A percentile compares a stretch with the other conserved stretches of the same genome.
phyloP scores from a whole-genome alignment of 257 asterid species.

The Ajuga chamaepitys region DNA sequence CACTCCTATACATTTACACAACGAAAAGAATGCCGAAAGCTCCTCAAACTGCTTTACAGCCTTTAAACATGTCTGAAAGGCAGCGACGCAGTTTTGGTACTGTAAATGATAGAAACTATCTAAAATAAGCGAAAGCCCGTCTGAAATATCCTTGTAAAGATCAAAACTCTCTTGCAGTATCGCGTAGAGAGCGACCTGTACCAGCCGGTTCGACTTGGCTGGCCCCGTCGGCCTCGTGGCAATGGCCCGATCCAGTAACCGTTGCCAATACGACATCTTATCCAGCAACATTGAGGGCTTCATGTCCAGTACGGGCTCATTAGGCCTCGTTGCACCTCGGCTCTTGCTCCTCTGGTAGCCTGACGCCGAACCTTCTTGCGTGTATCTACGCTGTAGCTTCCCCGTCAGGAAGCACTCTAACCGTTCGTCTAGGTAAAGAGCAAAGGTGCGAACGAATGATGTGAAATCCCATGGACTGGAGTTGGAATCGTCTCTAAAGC shows the following conservation, averaged over 20 bases:
- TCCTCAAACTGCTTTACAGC: conserved; percentile 71
- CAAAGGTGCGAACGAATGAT: conserved; percentile 74
- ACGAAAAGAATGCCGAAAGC: conserved; percentile 41
- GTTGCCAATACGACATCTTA: conserved; percentile 63
- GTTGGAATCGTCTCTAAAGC: conserved; percentile 70
- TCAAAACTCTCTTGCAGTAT: conserved; percentile 77
- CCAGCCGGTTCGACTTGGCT: conserved; percentile 46
- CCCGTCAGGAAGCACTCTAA: conserved; percentile 76
- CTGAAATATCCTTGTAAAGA: conserved; percentile 64
- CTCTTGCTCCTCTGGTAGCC: conserved; percentile 20
- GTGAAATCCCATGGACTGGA: conserved; percentile 88
- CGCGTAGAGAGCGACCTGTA: conserved; percentile 50
- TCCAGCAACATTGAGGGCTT: conserved; percentile 73
- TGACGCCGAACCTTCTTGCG: conserved; percentile 1
- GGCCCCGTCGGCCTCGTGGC: conserved; percentile 72
- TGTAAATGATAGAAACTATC: conserved; percentile 68
- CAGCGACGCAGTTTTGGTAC: conserved; percentile 51
- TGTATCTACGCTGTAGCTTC: conserved; percentile 54
- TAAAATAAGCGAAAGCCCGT: conserved; percentile 55
- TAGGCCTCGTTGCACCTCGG: conserved; percentile 11
- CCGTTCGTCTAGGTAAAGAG: conserved; percentile 76
- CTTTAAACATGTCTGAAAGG: conserved; percentile 65
- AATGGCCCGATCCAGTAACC: conserved; percentile 65
- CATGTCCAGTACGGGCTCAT: conserved; percentile 54
- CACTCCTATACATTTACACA: conserved; percentile 56